Evolutionary conservation across 164 flowering plant genomes (phyloP), one percentile per base, ranked within the genome.

Genomic region (Litsea cubeba): DNA sequence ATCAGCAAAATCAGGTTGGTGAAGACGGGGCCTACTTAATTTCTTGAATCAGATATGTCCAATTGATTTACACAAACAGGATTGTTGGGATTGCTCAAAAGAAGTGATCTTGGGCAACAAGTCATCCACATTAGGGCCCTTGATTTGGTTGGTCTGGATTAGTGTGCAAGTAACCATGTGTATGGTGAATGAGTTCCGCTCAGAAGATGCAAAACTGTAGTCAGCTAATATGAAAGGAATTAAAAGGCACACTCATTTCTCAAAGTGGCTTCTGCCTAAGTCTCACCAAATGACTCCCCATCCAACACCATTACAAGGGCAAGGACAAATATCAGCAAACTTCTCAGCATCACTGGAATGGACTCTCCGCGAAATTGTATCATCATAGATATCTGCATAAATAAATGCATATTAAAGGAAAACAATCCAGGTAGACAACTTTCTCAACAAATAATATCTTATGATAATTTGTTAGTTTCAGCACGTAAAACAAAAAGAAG

Each of bases 311-410:
- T 83, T 89, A 75, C 98, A 93, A 62, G 93, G 91, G 78, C 94
- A 93, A 66, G 92, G 94, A 71, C 97, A 93, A 74, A 89, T 68
- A 83, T 91, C 98, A 32, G 94, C 96, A 85, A 93, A 93, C 82
- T 93, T 91, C 81, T 93, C 98, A 65, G 98, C 98, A 85, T 93
- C 97, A 77, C 96, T 93, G 1, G 97, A 84, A 77, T 89, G 79
- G 63, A 91, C 96, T 79, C 98, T 88, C 65, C 97, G 83, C 28
- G 98, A 91, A 77, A 93, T 93, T n/a, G 86, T 73, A 82, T 93
- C 97, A 84, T 93, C 97, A 75, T 90, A 93, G 22, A 93, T 93
- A 84, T 93, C 98, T 93, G 91, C 80, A 81, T 46, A 18, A 65
- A 54, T 11, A 17, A 12, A 46, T 14, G 25, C 28, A 23, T 3